A percentile compares a stretch with the other conserved stretches of the same genome.
Conservation (phyloP, 2,329 filamentous ascomycete species). For the Aspergillus vadensis region DNA sequence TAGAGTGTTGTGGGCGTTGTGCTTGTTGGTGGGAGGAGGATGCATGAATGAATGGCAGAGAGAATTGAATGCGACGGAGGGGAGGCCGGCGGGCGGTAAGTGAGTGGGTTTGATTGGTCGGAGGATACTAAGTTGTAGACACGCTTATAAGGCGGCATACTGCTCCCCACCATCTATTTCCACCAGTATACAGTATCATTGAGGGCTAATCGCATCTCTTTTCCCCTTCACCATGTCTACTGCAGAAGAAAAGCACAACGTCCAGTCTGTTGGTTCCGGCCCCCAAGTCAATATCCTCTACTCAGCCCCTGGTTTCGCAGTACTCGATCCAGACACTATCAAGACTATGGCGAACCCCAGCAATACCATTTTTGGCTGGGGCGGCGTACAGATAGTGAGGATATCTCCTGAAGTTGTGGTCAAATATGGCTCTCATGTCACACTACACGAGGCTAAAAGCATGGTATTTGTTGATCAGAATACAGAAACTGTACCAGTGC, state of each 20-base stretch:
- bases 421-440: conserved; percentile 22
- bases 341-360: not conserved
- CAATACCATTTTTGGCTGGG: conserved; percentile 14
- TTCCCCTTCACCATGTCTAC: too few relatives aligned
- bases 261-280: not conserved
- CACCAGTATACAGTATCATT: too few relatives aligned
- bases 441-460: conserved; percentile 18
- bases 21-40: too few relatives aligned
- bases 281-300: not conserved
- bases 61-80: not conserved
- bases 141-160: not conserved
- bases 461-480: conserved; percentile 23
- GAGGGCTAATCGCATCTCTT: too few relatives aligned
- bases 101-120: not conserved
- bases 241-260: not conserved
- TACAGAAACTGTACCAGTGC: conserved; percentile 16
- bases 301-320: not conserved
- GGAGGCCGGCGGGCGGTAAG: not conserved
- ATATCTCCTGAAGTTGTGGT: conserved; percentile 23
- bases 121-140: not conserved
- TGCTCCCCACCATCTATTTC: too few relatives aligned
- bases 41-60: not conserved
- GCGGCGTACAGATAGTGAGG: conserved; percentile 19
- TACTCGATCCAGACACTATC: not conserved
- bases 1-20: too few relatives aligned